Evolutionary conservation across 1,284 basidiomycete genomes (phyloP).

Genomic region (Hymenochaete sp.): DNA sequence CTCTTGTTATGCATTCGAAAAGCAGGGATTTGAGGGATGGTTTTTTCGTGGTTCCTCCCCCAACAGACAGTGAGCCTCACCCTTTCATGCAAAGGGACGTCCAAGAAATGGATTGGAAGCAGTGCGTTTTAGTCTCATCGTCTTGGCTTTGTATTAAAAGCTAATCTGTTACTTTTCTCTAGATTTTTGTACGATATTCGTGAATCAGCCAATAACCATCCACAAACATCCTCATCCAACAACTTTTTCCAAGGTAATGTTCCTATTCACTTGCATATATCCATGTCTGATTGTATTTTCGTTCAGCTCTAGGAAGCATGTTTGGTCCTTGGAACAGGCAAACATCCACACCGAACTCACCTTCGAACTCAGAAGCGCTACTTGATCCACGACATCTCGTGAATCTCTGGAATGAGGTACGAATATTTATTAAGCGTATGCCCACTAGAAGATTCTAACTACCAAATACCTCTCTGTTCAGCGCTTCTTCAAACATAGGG

Average conservation of each 20-base stretch:
- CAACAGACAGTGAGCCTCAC: conserved; percentile 13
- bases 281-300: background rate
- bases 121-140: background rate
- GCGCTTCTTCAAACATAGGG: conserved; percentile 15
- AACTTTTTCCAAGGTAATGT: conserved; percentile 7
- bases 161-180: background rate
- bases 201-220: background rate
- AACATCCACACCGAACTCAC: no score
- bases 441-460: background rate
- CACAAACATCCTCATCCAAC: background rate
- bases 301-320: no score
- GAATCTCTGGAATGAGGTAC: conserved; percentile 15
- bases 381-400: conserved; percentile 11
- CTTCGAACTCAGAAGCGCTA: background rate
- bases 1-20: conserved; percentile 12
- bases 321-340: no score
- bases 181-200: conserved; percentile 12
- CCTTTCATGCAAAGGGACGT: conserved; percentile 11
- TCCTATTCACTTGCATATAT: background rate
- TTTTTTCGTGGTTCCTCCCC: conserved; percentile 12
- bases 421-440: background rate
- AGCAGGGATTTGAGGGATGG: conserved; percentile 13
- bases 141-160: background rate
- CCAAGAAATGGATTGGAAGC: conserved; percentile 10
- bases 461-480: background rate